Conservation (phyloP, 371 early-diverging fungal species). For the Thermomucor indicae-seudaticae region DNA sequence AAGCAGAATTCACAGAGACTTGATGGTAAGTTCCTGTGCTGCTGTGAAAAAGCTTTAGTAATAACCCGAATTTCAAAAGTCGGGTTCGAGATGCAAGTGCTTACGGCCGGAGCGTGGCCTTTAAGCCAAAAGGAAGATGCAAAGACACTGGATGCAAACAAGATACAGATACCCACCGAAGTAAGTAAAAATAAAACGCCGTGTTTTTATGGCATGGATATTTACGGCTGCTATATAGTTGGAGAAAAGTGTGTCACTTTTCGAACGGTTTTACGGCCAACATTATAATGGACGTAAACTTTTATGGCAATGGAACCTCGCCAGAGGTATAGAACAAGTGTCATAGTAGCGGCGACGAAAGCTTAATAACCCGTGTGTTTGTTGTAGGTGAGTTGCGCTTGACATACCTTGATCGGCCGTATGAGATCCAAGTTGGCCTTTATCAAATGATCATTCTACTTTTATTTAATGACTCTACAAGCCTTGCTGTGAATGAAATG, state of each 20-base stretch:
- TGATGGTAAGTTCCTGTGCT: slow-evolving; percentile 25
- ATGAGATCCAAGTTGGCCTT: slow-evolving; percentile 80
- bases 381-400: slow-evolving; percentile 67
- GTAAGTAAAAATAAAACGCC: slow-evolving; percentile 23
- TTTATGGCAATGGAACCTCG: slow-evolving; percentile 85
- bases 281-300: slow-evolving; percentile 81
- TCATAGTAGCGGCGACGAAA: background rate
- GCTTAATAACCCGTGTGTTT: background rate
- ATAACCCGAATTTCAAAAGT: too few species aligned
- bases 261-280: slow-evolving; percentile 69
- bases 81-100: slow-evolving; percentile 71
- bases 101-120: slow-evolving; percentile 93
- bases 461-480: slow-evolving; percentile 59
- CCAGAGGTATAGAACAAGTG: slow-evolving; percentile 51
- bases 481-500: slow-evolving; percentile 50
- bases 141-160: slow-evolving; percentile 35
- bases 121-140: slow-evolving; percentile 55
- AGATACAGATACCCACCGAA: slow-evolving; percentile 64
- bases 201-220: background rate
- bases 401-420: slow-evolving; percentile 66
- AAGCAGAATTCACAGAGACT: slow-evolving; percentile 30
- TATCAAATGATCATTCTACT: slow-evolving; percentile 72
- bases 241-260: slow-evolving; percentile 65
- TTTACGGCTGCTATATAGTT: slow-evolving; percentile 34
- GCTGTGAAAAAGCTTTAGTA: too few species aligned